phyloP scores from a whole-genome alignment of 257 asterid genomes.

The Gentiana dahurica region DNA sequence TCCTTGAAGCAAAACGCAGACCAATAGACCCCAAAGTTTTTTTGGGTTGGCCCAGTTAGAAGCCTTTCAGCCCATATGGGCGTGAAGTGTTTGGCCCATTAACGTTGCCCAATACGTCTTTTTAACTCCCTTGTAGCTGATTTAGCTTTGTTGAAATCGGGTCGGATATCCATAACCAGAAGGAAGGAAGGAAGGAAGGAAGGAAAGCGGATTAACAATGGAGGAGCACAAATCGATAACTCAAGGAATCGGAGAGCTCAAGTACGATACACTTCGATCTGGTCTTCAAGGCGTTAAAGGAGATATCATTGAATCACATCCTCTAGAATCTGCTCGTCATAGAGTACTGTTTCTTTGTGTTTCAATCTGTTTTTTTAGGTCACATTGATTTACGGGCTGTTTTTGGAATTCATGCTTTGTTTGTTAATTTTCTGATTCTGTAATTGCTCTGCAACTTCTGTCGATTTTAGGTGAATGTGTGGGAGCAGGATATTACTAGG shows the following conservation, averaged over 20 bases:
- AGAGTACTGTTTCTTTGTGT: conserved; percentile 22
- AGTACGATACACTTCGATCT: conserved; percentile 18
- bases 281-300: conserved; percentile 90
- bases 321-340: conserved; percentile 58
- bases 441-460: not conserved
- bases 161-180: not conserved
- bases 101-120: no score
- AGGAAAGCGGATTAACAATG: conserved; percentile 3
- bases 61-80: no score
- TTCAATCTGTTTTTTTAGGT: not conserved
- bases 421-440: not conserved
- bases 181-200: no score
- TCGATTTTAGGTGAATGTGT: conserved; percentile 39
- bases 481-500: conserved; percentile 38
- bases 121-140: no score
- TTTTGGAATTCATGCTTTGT: conserved; percentile 4
- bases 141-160: no score
- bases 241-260: conserved; percentile 26
- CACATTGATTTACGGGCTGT: not conserved
- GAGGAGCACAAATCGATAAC: conserved; percentile 13
- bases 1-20: no score
- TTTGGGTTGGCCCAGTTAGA: no score
- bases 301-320: conserved; percentile 75
- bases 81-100: no score
- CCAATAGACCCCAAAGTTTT: no score